A percentile compares a stretch with the other conserved stretches of the same genome.
Conservation (phyloP, 306 rosid genomes). For the Cyclanthera cordifolia region DNA sequence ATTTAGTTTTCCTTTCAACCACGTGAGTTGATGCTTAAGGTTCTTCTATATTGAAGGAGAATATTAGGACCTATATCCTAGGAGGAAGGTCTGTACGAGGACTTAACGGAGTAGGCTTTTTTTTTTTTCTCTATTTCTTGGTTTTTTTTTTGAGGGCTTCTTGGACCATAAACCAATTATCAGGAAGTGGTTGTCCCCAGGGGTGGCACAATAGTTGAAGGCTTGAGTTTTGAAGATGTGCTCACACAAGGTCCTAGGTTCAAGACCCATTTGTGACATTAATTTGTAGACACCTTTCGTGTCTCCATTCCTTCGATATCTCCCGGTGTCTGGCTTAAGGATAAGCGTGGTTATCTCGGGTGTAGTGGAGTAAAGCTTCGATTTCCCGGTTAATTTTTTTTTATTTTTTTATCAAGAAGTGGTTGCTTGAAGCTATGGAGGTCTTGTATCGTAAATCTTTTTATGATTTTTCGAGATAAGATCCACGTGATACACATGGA, state of each 20-base stretch:
- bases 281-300: too few species aligned
- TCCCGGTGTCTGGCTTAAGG: too few species aligned
- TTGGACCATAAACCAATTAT: not conserved
- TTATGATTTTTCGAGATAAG: not conserved
- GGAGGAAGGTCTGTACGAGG: not conserved
- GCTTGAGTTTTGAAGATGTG: too few species aligned
- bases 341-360: too few species aligned
- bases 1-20: not conserved
- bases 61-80: not conserved
- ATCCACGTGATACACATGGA: not conserved
- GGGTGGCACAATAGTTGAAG: too few species aligned
- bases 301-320: too few species aligned
- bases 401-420: not conserved
- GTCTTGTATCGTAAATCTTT: not conserved
- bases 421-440: not conserved
- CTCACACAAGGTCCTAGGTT: too few species aligned
- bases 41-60: not conserved
- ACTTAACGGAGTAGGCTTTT: not conserved
- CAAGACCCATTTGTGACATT: too few species aligned
- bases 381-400: too few species aligned
- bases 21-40: not conserved
- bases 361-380: too few species aligned
- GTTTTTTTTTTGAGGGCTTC: not conserved
- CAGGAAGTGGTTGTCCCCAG: not conserved
- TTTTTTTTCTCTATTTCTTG: not conserved